phyloP scores from a whole-genome alignment of 495 filamentous ascomycete species.

The Cercophora scortea region DNA sequence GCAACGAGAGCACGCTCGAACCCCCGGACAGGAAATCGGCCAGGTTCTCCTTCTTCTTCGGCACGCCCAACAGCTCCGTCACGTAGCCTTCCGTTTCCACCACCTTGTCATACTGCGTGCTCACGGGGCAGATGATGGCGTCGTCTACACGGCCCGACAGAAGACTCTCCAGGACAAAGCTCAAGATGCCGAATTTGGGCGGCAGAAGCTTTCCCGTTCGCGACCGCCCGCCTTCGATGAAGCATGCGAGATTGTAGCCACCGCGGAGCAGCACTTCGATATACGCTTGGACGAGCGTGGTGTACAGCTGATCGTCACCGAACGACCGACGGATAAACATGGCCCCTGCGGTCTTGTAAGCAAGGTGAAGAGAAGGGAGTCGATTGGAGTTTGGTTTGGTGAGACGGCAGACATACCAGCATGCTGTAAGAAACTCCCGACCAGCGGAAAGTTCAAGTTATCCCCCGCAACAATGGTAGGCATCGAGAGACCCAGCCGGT shows the following conservation, averaged over 20 bases:
- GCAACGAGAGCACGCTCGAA: conserved; percentile 80
- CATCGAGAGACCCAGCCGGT: conserved; percentile 77
- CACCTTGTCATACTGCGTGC: conserved; percentile 97
- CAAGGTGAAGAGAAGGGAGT: no score
- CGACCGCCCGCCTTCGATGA: conserved; percentile 89
- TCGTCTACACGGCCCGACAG: conserved; percentile 84
- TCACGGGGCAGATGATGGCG: conserved; percentile 87
- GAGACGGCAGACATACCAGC: conserved; percentile 48
- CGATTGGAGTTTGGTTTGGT: neutral
- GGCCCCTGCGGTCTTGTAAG: conserved; percentile 47
- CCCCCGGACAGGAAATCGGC: conserved; percentile 74
- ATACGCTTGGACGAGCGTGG: conserved; percentile 86
- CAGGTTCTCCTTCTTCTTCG: conserved; percentile 90
- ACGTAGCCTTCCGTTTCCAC: conserved; percentile 97
- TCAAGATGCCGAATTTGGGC: conserved; percentile 94
- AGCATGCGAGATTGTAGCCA: conserved; percentile 93
- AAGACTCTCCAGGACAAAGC: conserved; percentile 83
- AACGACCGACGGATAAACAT: conserved; percentile 96
- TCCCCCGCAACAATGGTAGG: conserved; percentile 95
- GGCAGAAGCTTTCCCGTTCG: conserved; percentile 88
- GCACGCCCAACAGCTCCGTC: conserved; percentile 83
- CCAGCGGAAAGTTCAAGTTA: conserved; percentile 87
- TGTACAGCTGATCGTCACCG: conserved; percentile 83
- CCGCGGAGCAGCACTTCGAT: conserved; percentile 86
- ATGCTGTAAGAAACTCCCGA: conserved; percentile 87